Conservation (phyloP, 2,329 filamentous ascomycete species). For the Pseudopithomyces maydicus region DNA sequence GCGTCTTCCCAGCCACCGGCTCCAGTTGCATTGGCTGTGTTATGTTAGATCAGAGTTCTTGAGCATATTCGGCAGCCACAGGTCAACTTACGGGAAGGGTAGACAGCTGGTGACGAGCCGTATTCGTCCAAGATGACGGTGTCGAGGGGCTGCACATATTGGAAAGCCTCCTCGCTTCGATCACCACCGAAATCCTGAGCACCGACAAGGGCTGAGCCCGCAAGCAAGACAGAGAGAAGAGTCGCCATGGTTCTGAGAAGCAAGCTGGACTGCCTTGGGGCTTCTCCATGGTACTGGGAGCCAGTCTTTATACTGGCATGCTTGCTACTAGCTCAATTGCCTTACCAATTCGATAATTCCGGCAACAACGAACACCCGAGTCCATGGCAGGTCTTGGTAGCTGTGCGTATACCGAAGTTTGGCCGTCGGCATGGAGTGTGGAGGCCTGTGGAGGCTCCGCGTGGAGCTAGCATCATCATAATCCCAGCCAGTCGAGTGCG, state of each 20-base stretch:
- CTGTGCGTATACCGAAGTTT: constrained; percentile 25
- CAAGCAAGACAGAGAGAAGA: constrained; percentile 29
- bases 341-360: not conserved
- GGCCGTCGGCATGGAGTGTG: constrained; percentile 23
- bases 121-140: constrained; percentile 36
- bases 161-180: constrained; percentile 28
- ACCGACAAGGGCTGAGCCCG: constrained; percentile 26
- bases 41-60: not conserved
- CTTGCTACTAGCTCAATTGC: not conserved
- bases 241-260: constrained; percentile 29
- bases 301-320: not conserved
- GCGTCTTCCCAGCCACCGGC: constrained; percentile 40
- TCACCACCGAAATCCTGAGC: constrained; percentile 29
- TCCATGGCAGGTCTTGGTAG: not conserved
- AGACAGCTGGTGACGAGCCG: constrained; percentile 33
- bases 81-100: constrained; percentile 29
- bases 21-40: constrained; percentile 32
- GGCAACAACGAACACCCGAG: constrained; percentile 5
- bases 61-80: not conserved
- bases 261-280: constrained; percentile 18
- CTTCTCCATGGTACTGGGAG: not conserved
- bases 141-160: constrained; percentile 35
- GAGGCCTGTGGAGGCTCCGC: constrained; percentile 9
- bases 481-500: constrained; percentile 3
- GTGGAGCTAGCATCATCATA: constrained; percentile 20